Evolutionary conservation across 768 basidiomycete genomes (phyloP), one percentile per base, ranked within the genome.

Genomic region (Boletus speciosus): DNA sequence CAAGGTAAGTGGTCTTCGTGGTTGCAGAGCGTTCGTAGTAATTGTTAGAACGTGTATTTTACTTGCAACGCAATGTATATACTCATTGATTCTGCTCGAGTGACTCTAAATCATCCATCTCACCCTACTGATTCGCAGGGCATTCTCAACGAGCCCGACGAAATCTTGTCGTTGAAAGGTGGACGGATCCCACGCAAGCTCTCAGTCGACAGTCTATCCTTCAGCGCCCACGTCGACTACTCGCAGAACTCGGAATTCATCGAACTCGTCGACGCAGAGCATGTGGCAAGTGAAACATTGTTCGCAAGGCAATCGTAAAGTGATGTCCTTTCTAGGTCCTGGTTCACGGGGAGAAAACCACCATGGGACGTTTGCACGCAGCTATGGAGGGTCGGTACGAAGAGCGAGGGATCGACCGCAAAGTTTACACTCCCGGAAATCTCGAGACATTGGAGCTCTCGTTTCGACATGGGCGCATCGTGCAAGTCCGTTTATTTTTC

Each of bases 171-270:
- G 2, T 63, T 84, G 63, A 90, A 88, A 68, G 92, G 92, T 31
- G 77, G 71, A 15, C 83, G 83, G 40, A 93, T 98, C 46, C 88
- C 84, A 25, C 78, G 93, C 56, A 90, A 90, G 62, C 79, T 95
- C 58, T 93, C 95, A 0, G 90, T 98, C 64, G 90, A 96, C 60
- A 86, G 91, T 58, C 88, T 99, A 57, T 96, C 96, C 3, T 98
- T 98, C 72, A 90, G 90, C 51, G 95, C 96, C 0, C 95, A 98
- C 66, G 96, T 98, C 59, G 95, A 98, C 67, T 96, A 90, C 62
- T 81, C 90, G 15, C 96, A 98, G 63, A 99, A 99, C 69, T 86
- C 90, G 4, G 91, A 93, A 64, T 99, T 96, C 71, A 98, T 99
- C 59, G 93, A 97, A 64, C 77, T 83, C 59, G 89, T 83, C 59